Conservation (phyloP, 495 filamentous ascomycete genomes). For the Neurospora discreta region DNA sequence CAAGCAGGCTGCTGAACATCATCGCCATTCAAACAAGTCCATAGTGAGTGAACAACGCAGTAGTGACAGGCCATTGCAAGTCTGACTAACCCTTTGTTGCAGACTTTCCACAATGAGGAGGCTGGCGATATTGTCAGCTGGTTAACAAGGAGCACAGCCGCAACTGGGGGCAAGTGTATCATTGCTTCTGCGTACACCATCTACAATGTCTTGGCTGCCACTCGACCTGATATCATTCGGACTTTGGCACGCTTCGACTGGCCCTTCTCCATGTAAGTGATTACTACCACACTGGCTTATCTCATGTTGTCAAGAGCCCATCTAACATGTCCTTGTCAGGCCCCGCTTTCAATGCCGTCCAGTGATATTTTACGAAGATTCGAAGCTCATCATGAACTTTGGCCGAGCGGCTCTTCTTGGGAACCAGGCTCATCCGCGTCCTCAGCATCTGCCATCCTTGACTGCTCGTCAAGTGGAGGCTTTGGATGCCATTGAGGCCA, state of each 20-base stretch:
- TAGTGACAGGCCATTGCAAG: neutral
- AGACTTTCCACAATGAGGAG: slow-evolving; percentile 68
- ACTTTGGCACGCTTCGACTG: slow-evolving; percentile 47
- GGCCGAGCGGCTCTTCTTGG: slow-evolving; percentile 48
- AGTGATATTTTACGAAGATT: slow-evolving; percentile 44
- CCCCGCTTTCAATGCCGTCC: slow-evolving; percentile 44
- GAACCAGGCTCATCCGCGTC: slow-evolving; percentile 42
- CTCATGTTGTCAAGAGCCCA: neutral
- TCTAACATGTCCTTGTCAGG: slow-evolving; percentile 17
- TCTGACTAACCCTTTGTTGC: neutral
- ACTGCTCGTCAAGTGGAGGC: slow-evolving; percentile 49
- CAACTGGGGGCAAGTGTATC: slow-evolving; percentile 47
- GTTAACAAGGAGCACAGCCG: slow-evolving; percentile 43
- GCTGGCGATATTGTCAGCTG: slow-evolving; percentile 57
- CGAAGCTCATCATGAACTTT: slow-evolving; percentile 48
- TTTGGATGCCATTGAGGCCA: slow-evolving; percentile 50
- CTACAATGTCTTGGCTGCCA: slow-evolving; percentile 54
- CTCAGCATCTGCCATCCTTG: slow-evolving; percentile 41
- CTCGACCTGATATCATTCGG: slow-evolving; percentile 51
- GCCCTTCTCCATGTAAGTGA: slow-evolving; percentile 50
- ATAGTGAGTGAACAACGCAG: slow-evolving; percentile 26
- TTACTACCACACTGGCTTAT: neutral
- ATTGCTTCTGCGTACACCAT: slow-evolving; percentile 49
- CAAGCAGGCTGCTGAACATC: slow-evolving; percentile 31
- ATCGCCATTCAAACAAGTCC: slow-evolving; percentile 38